phyloP scores from a whole-genome alignment of 2,329 filamentous ascomycete genomes.

The Pseudocercospora fuligena region DNA sequence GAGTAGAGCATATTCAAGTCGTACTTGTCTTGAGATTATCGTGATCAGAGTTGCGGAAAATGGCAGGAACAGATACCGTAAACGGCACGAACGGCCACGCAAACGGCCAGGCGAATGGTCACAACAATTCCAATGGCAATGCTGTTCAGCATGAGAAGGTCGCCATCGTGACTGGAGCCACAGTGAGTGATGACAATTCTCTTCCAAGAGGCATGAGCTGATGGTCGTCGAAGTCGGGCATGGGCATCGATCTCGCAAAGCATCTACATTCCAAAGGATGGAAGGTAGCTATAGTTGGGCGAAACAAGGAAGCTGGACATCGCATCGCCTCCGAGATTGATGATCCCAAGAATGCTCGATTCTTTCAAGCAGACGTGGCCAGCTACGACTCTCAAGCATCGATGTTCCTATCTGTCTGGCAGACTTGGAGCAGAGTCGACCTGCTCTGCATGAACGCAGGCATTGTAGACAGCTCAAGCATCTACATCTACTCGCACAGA shows the following conservation, averaged over 20 bases:
- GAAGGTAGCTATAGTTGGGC: conserved; percentile 48
- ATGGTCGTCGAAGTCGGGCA: conserved; percentile 48
- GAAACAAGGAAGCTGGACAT: conserved; percentile 40
- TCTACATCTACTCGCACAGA: conserved; percentile 46
- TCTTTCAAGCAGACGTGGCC: conserved; percentile 53
- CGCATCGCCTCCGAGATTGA: conserved; percentile 42
- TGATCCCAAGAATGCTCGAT: conserved; percentile 43
- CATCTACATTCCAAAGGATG: conserved; percentile 45
- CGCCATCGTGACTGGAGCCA: conserved; percentile 49
- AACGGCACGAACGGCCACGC: background rate
- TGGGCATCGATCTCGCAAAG: conserved; percentile 50
- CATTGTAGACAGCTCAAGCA: conserved; percentile 52
- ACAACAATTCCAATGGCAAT: background rate
- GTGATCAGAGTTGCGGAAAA: background rate
- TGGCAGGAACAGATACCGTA: background rate
- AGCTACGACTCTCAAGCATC: conserved; percentile 52
- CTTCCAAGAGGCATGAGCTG: background rate
- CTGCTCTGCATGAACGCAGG: conserved; percentile 57
- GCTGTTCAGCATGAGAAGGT: conserved; percentile 34
- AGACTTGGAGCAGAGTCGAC: conserved; percentile 54
- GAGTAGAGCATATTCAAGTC: background rate
- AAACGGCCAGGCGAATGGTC: background rate
- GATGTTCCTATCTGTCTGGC: conserved; percentile 51
- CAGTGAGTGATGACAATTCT: conserved; percentile 39
- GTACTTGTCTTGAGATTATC: no score